Evolutionary conservation across 2,329 filamentous ascomycete genomes (phyloP), one percentile per base, ranked within the genome.

Genomic region (Raffaelea albimanens): DNA sequence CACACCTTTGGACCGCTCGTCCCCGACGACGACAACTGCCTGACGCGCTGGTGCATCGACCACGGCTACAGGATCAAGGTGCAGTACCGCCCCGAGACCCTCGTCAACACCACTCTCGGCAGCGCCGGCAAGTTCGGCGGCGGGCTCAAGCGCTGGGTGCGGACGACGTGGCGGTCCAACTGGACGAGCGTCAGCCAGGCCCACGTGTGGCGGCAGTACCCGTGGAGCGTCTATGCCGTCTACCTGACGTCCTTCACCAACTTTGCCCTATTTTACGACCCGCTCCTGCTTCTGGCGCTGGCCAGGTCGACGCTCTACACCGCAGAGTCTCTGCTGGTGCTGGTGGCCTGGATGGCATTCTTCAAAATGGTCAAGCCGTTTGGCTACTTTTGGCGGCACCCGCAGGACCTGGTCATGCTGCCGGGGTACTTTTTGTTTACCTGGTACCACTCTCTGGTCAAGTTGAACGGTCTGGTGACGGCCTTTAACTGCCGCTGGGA

Each of bases 21-120:
- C 19, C 65, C 67, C 0, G 79, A 82, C 51, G 78, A 82, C 49
- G 79, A 83, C 63, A 82, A 82, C 58, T 82, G 72, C 54, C 63
- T 76, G 33, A 82, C 78, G 0, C 66, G 79, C 11, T 76, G 69
- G 51, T 65, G 72, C 5, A 68, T 76, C 39, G 63, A 63, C 10
- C 58, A 69, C 5, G 68, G 67, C n/a, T 79, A 69, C 67, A 63
- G 68, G 8, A 71, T 82, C 49, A 66, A 68, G 41, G 71, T 82
- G 44, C 78, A 83, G 56, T 69, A 72, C 49, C 65, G 67, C 4
- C 54, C 63, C 0, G 67, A 75, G 2, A 65, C 71, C 0, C 61
- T 66, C 1, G 63, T 83, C 31, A 63, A 70, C 49, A 82, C 77
- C 0, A 71, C 68, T 0, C 61, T 83, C 2, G 78, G 77, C 21